phyloP scores from a whole-genome alignment of 768 basidiomycete genomes.

The Leccinum obscurum region DNA sequence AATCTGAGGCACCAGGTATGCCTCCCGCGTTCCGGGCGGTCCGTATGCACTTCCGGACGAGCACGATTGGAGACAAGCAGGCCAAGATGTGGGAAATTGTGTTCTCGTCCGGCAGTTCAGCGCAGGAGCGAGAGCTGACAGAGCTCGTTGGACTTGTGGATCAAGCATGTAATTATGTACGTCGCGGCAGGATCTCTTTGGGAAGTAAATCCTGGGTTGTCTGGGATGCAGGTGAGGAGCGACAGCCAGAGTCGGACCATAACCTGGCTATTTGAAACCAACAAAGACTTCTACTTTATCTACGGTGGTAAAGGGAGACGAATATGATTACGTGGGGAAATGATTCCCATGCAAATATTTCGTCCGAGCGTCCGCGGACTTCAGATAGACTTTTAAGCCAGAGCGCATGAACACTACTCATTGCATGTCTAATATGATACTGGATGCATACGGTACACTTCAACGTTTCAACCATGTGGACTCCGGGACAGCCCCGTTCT shows the following conservation, averaged over 20 bases:
- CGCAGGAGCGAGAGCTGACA: conserved; percentile 16
- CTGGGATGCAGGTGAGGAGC: conserved; percentile 20
- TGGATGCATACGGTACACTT: conserved; percentile 15
- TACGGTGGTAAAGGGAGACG: no score
- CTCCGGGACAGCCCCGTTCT: neutral
- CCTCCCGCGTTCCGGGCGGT: conserved; percentile 16
- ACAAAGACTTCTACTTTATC: no score
- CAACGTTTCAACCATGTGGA: neutral
- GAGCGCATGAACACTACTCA: neutral
- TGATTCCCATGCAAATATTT: no score
- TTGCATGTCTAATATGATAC: conserved; percentile 11
- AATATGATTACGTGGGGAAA: no score
- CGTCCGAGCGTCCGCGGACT: no score
- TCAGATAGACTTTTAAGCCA: neutral
- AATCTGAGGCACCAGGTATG: neutral
- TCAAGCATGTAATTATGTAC: neutral
- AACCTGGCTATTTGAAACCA: neutral
- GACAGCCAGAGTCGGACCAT: neutral
- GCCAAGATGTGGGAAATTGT: conserved; percentile 6
- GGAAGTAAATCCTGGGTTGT: conserved; percentile 20
- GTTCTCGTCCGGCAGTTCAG: conserved; percentile 16
- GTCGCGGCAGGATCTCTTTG: conserved; percentile 5
- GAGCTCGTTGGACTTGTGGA: conserved; percentile 12
- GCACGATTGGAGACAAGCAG: neutral
- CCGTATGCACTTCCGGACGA: conserved; percentile 12